phyloP scores from a whole-genome alignment of 1,284 basidiomycete genomes.

The Fomitopsis betulina region DNA sequence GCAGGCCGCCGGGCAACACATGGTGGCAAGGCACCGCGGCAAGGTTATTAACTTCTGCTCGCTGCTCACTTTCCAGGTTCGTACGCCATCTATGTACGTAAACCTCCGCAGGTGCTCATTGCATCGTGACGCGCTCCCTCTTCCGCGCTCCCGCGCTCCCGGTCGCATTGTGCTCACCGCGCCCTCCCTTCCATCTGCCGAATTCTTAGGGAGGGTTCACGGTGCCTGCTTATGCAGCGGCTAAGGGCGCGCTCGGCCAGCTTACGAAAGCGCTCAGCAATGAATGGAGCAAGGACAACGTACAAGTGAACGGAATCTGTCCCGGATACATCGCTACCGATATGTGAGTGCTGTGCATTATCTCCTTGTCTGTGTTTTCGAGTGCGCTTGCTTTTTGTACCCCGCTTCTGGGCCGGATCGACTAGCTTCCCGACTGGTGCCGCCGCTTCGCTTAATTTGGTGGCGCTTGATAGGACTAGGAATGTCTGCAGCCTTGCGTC shows the following conservation, averaged over 20 bases:
- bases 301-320: constrained; percentile 89
- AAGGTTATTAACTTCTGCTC: constrained; percentile 84
- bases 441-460: neutral
- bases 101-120: neutral
- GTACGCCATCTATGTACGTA: neutral
- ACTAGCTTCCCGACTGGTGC: neutral
- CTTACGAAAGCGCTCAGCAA: constrained; percentile 76
- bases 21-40: constrained; percentile 70
- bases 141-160: neutral
- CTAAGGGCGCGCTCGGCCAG: constrained; percentile 84
- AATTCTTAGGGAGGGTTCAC: constrained; percentile 55
- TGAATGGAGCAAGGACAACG: constrained; percentile 78
- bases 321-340: constrained; percentile 94
- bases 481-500: neutral
- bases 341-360: constrained; percentile 56
- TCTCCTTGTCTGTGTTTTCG: neutral
- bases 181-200: neutral
- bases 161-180: neutral
- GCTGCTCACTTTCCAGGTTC: constrained; percentile 66
- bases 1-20: constrained; percentile 75
- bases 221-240: constrained; percentile 89
- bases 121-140: neutral
- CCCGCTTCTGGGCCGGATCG: neutral
- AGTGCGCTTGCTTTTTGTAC: neutral
- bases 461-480: neutral